Conservation (phyloP, 2,329 filamentous ascomycete species). For the Ophiocordyceps sinensis region DNA sequence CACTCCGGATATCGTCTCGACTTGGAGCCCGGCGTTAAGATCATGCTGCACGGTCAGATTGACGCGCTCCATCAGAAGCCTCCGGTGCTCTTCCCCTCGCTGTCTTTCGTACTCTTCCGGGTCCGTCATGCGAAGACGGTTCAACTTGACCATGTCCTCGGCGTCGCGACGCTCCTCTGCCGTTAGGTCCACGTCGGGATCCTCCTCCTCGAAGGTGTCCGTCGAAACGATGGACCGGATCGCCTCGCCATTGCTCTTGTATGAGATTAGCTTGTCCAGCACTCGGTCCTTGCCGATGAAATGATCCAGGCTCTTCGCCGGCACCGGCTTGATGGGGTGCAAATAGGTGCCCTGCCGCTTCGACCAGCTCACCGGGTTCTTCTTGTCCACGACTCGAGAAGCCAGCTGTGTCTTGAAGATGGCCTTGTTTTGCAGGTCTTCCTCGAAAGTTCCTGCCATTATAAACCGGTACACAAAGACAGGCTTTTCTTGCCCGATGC, state of each 20-base stretch:
- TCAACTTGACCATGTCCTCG: slow-evolving; percentile 20
- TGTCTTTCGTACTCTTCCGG: slow-evolving; percentile 15
- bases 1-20: too few relatives aligned
- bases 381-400: slow-evolving; percentile 69
- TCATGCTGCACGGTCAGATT: too few relatives aligned
- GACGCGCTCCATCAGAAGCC: neutral
- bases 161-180: slow-evolving; percentile 45
- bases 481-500: slow-evolving; percentile 65
- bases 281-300: slow-evolving; percentile 50
- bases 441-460: slow-evolving; percentile 66
- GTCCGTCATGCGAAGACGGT: slow-evolving; percentile 17
- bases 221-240: slow-evolving; percentile 49
- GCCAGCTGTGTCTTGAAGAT: slow-evolving; percentile 76
- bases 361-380: slow-evolving; percentile 56
- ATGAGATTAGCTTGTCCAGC: slow-evolving; percentile 32
- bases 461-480: slow-evolving; percentile 80
- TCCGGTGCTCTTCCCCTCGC: neutral
- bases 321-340: slow-evolving; percentile 37
- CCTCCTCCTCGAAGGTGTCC: slow-evolving; percentile 60
- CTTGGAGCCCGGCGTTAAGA: too few relatives aligned
- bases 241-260: slow-evolving; percentile 16
- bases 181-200: slow-evolving; percentile 39
- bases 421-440: slow-evolving; percentile 54
- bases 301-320: slow-evolving; percentile 33
- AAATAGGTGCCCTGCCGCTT: slow-evolving; percentile 42